Evolutionary conservation across 225 moss, liverwort and hornwort species (phyloP).

Genomic region (Thuidium tamariscinum): DNA sequence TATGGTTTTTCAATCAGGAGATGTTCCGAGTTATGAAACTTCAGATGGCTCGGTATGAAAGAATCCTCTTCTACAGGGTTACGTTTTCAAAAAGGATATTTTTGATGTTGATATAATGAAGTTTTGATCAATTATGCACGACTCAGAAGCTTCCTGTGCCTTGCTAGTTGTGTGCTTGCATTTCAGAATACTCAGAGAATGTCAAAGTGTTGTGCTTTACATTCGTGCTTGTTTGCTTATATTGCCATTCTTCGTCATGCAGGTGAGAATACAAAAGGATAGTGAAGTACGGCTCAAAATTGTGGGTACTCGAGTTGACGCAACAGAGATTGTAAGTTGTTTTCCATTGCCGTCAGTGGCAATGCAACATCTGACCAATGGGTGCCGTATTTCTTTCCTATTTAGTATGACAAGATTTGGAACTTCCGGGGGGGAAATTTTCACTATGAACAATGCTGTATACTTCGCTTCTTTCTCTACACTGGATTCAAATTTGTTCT

Average conservation of each 20-base stretch:
- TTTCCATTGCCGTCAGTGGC: not conserved
- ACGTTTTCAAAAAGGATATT: not conserved
- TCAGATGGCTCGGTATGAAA: slow-evolving; percentile 67
- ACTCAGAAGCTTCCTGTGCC: not conserved
- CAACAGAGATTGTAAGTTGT: slow-evolving; percentile 72
- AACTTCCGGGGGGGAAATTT: not conserved
- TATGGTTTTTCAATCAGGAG: slow-evolving; percentile 80
- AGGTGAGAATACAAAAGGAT: slow-evolving; percentile 92
- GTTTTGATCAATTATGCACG: not conserved
- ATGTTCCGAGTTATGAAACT: slow-evolving; percentile 82
- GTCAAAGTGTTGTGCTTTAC: not conserved
- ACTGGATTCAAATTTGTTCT: not conserved
- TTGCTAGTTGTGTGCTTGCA: not conserved
- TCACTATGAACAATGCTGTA: too few relatives aligned
- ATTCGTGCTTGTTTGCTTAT: not conserved
- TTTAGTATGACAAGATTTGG: not conserved
- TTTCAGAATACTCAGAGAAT: not conserved
- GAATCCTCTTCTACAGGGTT: not conserved
- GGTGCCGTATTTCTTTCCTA: not conserved
- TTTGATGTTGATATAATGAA: not conserved
- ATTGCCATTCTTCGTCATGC: not conserved
- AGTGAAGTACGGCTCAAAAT: slow-evolving; percentile 89
- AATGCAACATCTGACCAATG: too few relatives aligned
- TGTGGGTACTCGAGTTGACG: slow-evolving; percentile 82
- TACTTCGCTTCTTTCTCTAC: not conserved